phyloP scores from a whole-genome alignment of 805 yeast genomes.

The Wickerhamomyces subpelliculosus region DNA sequence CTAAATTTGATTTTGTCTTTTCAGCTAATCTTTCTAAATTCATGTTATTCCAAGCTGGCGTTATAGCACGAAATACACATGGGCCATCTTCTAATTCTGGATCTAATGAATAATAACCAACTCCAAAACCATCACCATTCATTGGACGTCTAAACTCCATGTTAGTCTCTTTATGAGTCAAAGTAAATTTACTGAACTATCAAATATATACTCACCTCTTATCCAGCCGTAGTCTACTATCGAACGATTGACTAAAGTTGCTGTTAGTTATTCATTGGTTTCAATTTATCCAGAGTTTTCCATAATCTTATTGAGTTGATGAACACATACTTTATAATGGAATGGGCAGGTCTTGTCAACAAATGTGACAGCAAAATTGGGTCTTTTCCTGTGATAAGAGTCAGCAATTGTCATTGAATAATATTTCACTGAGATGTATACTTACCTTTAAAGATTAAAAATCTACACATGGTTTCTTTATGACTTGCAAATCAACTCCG shows the following conservation, averaged over 20 bases:
- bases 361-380: constrained; percentile 81
- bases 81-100: constrained; percentile 64
- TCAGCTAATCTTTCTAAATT: constrained; percentile 80
- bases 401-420: no score
- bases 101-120: constrained; percentile 79
- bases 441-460: constrained; percentile 69
- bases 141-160: constrained; percentile 63
- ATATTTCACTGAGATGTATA: no score
- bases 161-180: no score
- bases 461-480: constrained; percentile 89
- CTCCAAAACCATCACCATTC: constrained; percentile 98
- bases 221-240: constrained; percentile 80
- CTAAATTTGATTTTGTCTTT: constrained; percentile 76
- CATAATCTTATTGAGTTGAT: no score
- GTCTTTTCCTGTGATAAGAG: constrained; percentile 84
- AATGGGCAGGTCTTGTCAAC: constrained; percentile 91
- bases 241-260: constrained; percentile 66
- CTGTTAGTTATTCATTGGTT: constrained; percentile 3
- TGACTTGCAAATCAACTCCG: no score
- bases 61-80: constrained; percentile 89
- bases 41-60: constrained; percentile 97
- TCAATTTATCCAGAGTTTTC: not conserved
- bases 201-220: constrained; percentile 22
- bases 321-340: constrained; percentile 69
- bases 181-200: no score